Base-by-base conservation (phyloP, 73 alveolate genomes). In the Strombidium stylifer region DNA sequence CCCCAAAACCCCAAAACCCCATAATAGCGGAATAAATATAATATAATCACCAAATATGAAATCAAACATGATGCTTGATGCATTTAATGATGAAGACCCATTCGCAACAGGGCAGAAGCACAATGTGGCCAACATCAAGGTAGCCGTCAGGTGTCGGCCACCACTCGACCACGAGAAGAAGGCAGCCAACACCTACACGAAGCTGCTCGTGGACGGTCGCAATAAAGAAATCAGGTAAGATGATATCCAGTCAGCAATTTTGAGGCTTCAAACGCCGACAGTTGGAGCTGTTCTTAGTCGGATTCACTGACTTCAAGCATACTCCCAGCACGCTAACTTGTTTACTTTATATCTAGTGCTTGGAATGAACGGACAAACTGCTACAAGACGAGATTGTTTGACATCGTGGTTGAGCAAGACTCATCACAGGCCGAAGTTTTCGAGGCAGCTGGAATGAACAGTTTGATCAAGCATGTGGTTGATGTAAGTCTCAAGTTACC, bases 101-200 rank as follows among this genome's bases (percentile, higher is more conserved):
- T 45, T 45, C 7, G n/a, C 6, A 45, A 45, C 25, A 45, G 7
- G n/a, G n/a, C n/a, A 53, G 15, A 53, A 53, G 49, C 20, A 16
- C 50, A 53, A 20, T 11, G 26, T 12, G 34, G 56, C 86, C 30
- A 61, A 47, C 31, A 76, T 76, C 19, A 50, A 57, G 32, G 89
- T 76, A 14, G 89, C 82, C 18, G 64, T 76, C 0, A 51, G 89
- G 20, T 65, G 64, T 3, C 32, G 89, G 45, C 89, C 89, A 0
- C 30, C 54, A 3, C 76, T 76, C 23, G 65, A 76, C 12, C 53
- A 51, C 3, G 89, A 76, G 56, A 14, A 34, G 12, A 46, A 34
- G 10, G 32, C 64, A 30, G 89, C 73, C 16, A 64, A 54, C 61
- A 40, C 59, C 15, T 48, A 28, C 37, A 60, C 36, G 19, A 60